Percentiles rank a stretch among this genome's conserved stretches.
Conservation (phyloP, 768 basidiomycete genomes). For the Trametes punicea region DNA sequence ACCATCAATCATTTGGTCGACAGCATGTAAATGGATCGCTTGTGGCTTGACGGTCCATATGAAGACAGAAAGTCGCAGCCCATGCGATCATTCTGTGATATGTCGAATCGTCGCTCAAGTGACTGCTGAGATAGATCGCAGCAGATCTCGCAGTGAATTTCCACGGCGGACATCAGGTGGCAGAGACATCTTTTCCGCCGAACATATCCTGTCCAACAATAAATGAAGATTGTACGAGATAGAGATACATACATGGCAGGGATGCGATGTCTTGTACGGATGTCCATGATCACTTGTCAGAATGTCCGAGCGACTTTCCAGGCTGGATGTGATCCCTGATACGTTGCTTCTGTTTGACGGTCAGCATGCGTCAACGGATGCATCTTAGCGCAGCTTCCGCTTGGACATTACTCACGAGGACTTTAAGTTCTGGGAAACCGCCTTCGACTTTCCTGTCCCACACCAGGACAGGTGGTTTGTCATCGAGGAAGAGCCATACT, state of each 20-base stretch:
- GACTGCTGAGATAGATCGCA: no score
- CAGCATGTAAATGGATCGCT: not conserved
- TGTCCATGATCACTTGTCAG: constrained; percentile 48
- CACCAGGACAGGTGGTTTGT: constrained; percentile 45
- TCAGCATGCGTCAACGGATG: not conserved
- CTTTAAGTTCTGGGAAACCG: constrained; percentile 89
- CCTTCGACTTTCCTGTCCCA: constrained; percentile 94
- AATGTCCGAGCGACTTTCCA: constrained; percentile 81
- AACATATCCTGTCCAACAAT: not conserved
- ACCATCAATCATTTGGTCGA: not conserved
- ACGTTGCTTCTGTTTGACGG: constrained; percentile 69
- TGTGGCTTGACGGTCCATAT: no score
- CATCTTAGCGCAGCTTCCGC: not conserved
- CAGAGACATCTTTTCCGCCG: no score
- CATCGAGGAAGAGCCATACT: constrained; percentile 67
- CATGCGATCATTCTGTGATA: no score
- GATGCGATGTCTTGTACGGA: not conserved
- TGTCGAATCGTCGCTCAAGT: no score
- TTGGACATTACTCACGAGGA: constrained; percentile 51
- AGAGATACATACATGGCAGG: constrained; percentile 1
- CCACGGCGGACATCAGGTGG: no score
- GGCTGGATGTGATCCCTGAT: constrained; percentile 84
- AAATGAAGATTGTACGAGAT: not conserved
- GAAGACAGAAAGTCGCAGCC: no score
- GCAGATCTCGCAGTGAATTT: no score